Conservation (phyloP, 1,284 basidiomycete species). For the Irpex rosettiformis region DNA sequence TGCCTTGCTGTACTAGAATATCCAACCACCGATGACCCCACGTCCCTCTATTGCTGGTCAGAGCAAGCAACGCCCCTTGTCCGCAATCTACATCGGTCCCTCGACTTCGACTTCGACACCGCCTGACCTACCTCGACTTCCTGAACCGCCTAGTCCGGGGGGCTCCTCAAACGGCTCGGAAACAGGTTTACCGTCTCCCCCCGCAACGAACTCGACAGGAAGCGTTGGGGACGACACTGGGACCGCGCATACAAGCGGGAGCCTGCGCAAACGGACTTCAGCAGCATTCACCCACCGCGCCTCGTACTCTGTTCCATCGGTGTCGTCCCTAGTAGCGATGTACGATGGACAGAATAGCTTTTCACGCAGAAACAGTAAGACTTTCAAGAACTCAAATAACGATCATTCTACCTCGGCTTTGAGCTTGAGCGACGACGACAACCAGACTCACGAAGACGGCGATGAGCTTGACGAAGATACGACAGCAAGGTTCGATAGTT, state of each 20-base stretch:
- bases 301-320: conserved; percentile 18
- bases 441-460: conserved; percentile 17
- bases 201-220: conserved; percentile 76
- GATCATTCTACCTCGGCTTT: conserved; percentile 21
- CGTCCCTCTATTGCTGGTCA: conserved; percentile 24
- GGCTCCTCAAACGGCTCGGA: conserved; percentile 36
- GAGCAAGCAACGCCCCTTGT: conserved; percentile 36
- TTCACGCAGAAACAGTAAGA: conserved; percentile 25
- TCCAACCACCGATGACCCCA: conserved; percentile 30
- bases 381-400: conserved; percentile 17
- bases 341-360: conserved; percentile 31
- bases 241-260: conserved; percentile 17
- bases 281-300: conserved; percentile 19
- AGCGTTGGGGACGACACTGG: conserved; percentile 63
- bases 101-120: conserved; percentile 27
- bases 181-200: conserved; percentile 73
- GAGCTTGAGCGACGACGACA: conserved; percentile 40
- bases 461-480: conserved; percentile 52
- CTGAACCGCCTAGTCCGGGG: conserved; percentile 64
- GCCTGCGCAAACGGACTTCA: conserved; percentile 37
- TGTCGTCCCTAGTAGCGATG: conserved; percentile 23
- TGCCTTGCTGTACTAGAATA: conserved; percentile 21
- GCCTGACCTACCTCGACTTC: conserved; percentile 54
- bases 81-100: conserved; percentile 45
- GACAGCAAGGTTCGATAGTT: conserved; percentile 51